Evolutionary conservation across 768 basidiomycete genomes (phyloP), one percentile per base, ranked within the genome.

Genomic region (Udeniomyces megalosporus): DNA sequence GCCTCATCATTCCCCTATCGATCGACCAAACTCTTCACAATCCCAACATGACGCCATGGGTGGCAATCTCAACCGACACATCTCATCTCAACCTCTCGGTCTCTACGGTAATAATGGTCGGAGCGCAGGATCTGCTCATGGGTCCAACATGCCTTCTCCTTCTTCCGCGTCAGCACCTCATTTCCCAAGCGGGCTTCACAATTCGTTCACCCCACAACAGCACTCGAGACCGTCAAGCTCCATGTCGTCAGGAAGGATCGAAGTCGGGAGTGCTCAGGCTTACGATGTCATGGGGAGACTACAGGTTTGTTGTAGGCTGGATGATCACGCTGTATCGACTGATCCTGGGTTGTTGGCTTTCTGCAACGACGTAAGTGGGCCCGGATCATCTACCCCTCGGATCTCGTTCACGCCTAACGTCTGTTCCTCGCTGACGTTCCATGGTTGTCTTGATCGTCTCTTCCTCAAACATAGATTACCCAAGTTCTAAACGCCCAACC

Each of bases 291-390:
- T 65, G 63, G 58, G 50, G 15, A 38, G 63, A 10, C 53, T 65
- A 15, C 50, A 57, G 38, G 57, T 52, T 22, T 65, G 58, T 24
- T 65, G 63, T 51, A 53, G 53, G 45, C 58, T 65, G 17, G 63
- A 65, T 20, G 63, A 65, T 31, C 51, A 58, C 26, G 51, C 58
- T 4, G 63, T 65, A 6, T 44, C 47, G 20, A 55, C 26, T 14
- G 63, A 65, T 24, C 63, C 63, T 14, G 63, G 63, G 8, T 50
- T 58, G 26, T 29, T 65, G 24, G 63, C 63, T n/a, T 65, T 65
- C 51, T 65, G 63, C 28, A 58, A 65, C 38, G 51, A 54, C 32
- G 50, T 59, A 26, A 44, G 55, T 42, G 38, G 17, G 38, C 38
- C 17, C 17, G 17, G 38, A 8, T 42, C 38, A 42, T 42, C 38